Base-by-base conservation (phyloP, 257 asterid species). In the Anisodus acutangulus region DNA sequence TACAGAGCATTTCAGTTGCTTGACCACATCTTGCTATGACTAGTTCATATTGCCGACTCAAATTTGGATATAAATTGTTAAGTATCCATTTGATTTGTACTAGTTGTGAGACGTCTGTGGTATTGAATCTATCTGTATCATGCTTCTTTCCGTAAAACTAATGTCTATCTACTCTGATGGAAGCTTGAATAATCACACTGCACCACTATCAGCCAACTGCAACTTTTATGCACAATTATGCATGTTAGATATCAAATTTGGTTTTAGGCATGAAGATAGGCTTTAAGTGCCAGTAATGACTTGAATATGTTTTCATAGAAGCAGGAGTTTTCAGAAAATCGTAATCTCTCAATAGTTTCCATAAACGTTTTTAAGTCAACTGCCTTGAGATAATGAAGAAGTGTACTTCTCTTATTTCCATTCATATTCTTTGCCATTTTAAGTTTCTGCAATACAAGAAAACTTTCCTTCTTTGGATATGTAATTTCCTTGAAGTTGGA, bases 401-500 rank as follows among this genome's bases (percentile, higher is more conserved):
- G 4, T 11, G 72, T 66, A 26, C 45, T 31, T 66, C 2, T 66
- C 72, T 31, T 11, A 12, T 66, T 58, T 59, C 66, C 66, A 0
- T 17, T 19, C 6, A 17, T 6, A 59, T 59, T 59, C 26, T 59
- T 59, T n/a, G 10, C 66, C 66, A 59, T 26, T 17, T 17, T 17
- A 17, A 59, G 66, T 59, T 59, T 59, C 31, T 59, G 66, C 31
- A 17, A 17, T 17, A 17, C 66, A 59, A 59, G 66, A 58, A 59
- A 55, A 15, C 53, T 68, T 26, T 39, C 78, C 78, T 15, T 69
- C 53, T 69, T 69, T 69, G 53, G 53, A 16, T 69, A 8, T 69
- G 78, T 39, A 69, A 16, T 69, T 37, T 69, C 12, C 53, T 39
- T 69, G 78, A 69, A 69, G 53, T 69, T 69, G 78, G 78, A 69